A percentile compares a stretch with the other conserved stretches of the same genome.
phyloP scores from a whole-genome alignment of 371 early-diverging fungal genomes.

The Batkoa obscura region DNA sequence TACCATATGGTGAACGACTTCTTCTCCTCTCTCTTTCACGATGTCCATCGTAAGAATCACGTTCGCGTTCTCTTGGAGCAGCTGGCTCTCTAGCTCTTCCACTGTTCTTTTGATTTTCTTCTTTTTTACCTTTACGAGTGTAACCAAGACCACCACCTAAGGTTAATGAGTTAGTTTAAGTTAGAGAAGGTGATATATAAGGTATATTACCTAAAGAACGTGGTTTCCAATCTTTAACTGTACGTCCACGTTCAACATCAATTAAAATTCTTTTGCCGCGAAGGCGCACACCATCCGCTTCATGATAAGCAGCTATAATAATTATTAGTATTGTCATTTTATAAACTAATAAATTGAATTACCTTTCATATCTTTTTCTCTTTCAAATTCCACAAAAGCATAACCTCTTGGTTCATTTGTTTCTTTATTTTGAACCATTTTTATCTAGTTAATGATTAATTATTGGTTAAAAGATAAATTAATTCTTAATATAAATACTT shows the following conservation, averaged over 20 bases:
- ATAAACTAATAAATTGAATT: background rate
- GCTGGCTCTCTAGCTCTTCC: slow-evolving; percentile 15
- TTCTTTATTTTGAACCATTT: slow-evolving; percentile 40
- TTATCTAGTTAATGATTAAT: slow-evolving; percentile 23
- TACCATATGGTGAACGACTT: slow-evolving; percentile 13
- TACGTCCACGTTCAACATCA: slow-evolving; percentile 92
- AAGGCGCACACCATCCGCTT: slow-evolving; percentile 77
- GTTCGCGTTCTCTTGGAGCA: slow-evolving; percentile 10
- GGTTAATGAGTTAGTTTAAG: background rate
- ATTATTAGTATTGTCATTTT: background rate
- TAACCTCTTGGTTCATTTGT: slow-evolving; percentile 66
- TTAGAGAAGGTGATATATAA: background rate
- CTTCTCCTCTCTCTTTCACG: slow-evolving; percentile 16
- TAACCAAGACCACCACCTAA: slow-evolving; percentile 81
- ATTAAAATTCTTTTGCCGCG: slow-evolving; percentile 71
- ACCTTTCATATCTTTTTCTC: slow-evolving; percentile 79
- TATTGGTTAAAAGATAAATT: background rate
- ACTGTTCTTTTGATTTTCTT: slow-evolving; percentile 25
- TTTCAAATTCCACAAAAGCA: slow-evolving; percentile 88
- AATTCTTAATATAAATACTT: slow-evolving; percentile 21
- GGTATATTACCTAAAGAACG: slow-evolving; percentile 41
- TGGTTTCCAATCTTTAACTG: slow-evolving; percentile 88
- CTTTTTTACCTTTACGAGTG: slow-evolving; percentile 44
- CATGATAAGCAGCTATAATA: slow-evolving; percentile 52
- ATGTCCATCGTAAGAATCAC: slow-evolving; percentile 12